phyloP scores from a whole-genome alignment of 2,329 filamentous ascomycete species.

The Lojkania enalia region DNA sequence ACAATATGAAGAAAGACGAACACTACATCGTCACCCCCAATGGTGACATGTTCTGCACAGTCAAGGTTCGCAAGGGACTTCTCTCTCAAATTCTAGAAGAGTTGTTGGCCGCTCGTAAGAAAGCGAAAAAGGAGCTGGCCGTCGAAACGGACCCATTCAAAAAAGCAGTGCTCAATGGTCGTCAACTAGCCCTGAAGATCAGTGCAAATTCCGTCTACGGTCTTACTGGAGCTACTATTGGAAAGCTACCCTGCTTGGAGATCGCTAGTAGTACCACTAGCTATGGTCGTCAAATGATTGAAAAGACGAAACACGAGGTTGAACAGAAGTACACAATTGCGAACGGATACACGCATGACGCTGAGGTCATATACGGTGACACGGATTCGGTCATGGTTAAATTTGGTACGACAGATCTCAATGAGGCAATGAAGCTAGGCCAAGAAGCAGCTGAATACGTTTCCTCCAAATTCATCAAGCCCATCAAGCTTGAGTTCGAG shows the following conservation, averaged over 20 bases:
- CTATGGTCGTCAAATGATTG: constrained; percentile 98
- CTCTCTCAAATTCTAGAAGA: constrained; percentile 96
- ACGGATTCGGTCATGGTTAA: constrained; percentile 99
- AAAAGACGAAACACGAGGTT: constrained; percentile 95
- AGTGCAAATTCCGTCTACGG: constrained; percentile 98
- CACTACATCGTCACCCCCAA: constrained; percentile 98
- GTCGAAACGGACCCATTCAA: constrained; percentile 94
- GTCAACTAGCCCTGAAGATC: constrained; percentile 92
- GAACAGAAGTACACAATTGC: constrained; percentile 86
- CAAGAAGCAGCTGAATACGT: constrained; percentile 88
- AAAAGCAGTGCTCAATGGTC: constrained; percentile 95
- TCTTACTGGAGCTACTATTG: constrained; percentile 91
- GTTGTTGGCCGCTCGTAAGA: constrained; percentile 86
- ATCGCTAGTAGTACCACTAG: constrained; percentile 97
- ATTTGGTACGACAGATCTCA: constrained; percentile 85
- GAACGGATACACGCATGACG: constrained; percentile 93
- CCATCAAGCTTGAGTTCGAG: constrained; percentile 98
- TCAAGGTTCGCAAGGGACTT: constrained; percentile 86
- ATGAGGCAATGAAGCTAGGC: constrained; percentile 91
- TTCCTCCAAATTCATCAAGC: constrained; percentile 89
- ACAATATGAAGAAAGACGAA: constrained; percentile 79
- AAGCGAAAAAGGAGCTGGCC: constrained; percentile 87
- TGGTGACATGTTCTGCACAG: constrained; percentile 87
- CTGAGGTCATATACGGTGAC: constrained; percentile 97
- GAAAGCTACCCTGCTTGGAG: constrained; percentile 90